These are phyloP conservation scores for Phaeoacremonium minimum DNA, from an alignment of 2,329 filamentous ascomycete species.

Conservation along the genomic window DNA sequence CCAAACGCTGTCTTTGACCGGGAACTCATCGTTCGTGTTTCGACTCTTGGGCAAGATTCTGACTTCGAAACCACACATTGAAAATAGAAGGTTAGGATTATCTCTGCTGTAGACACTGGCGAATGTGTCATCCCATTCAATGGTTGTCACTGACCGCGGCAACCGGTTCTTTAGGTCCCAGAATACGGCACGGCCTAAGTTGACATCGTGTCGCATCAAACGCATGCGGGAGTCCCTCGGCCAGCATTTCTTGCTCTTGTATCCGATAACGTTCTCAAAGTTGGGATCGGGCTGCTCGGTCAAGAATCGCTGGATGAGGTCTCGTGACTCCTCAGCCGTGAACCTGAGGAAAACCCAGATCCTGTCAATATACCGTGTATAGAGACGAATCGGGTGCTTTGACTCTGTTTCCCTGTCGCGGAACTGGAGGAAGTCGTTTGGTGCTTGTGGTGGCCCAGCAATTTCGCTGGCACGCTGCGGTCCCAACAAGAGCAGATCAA, in stretches of 20 bases:
- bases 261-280: conserved; percentile 98
- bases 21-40: conserved; percentile 94
- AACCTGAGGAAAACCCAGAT: conserved; percentile 98
- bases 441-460: conserved; percentile 85
- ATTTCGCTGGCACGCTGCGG: conserved; percentile 97
- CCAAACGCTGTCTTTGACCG: conserved; percentile 97
- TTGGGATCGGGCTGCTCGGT: conserved; percentile 98
- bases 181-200: conserved; percentile 93
- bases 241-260: conserved; percentile 99
- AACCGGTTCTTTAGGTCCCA: conserved; percentile 98
- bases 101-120: conserved; percentile 96
- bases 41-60: conserved; percentile 92
- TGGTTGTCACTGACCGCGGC: conserved; percentile 90
- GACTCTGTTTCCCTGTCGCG: conserved; percentile 88
- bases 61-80: conserved; percentile 97
- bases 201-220: conserved; percentile 97
- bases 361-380: conserved; percentile 95
- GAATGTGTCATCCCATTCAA: conserved; percentile 99
- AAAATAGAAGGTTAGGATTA: conserved; percentile 94
- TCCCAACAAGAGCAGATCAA: conserved; percentile 87
- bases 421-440: conserved; percentile 98
- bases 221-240: conserved; percentile 96
- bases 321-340: conserved; percentile 86
- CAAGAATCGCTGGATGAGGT: conserved; percentile 94
- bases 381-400: conserved; percentile 92